phyloP scores from a whole-genome alignment of 2,329 filamentous ascomycete genomes.

The Fusarium compactum region DNA sequence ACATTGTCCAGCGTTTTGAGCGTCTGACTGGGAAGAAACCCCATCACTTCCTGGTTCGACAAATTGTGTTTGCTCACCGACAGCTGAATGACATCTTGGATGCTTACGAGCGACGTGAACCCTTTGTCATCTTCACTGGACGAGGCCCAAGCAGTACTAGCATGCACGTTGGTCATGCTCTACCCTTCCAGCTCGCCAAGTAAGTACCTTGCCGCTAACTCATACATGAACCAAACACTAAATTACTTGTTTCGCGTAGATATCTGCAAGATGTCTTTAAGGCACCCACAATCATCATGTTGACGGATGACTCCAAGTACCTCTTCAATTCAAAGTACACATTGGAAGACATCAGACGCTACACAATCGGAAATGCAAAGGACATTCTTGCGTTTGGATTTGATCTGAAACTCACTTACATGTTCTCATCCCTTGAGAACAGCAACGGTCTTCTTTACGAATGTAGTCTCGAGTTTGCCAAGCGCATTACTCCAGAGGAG shows the following conservation, averaged over 20 bases:
- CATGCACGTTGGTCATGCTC: conserved; percentile 9
- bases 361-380: conserved; percentile 11
- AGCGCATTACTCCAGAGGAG: conserved; percentile 13
- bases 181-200: conserved; percentile 14
- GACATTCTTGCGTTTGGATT: conserved; percentile 13
- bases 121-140: conserved; percentile 9
- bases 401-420: conserved; percentile 3
- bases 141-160: conserved; percentile 11
- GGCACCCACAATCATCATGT: conserved; percentile 14
- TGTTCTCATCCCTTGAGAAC: conserved; percentile 9
- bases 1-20: conserved; percentile 1
- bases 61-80: conserved; percentile 7
- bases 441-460: conserved; percentile 3
- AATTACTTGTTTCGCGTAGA: background rate
- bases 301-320: conserved; percentile 13
- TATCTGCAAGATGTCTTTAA: conserved; percentile 3
- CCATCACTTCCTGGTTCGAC: conserved; percentile 5
- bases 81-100: conserved; percentile 8
- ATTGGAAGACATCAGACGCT: conserved; percentile 6
- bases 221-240: background rate
- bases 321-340: conserved; percentile 15
- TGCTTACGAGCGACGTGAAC: conserved; percentile 5
- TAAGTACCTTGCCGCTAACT: background rate
- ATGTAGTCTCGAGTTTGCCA: conserved; percentile 7
- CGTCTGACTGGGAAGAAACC: background rate